A percentile compares a stretch with the other conserved stretches of the same genome.
phyloP scores from a whole-genome alignment of 352 stramenopile genomes.

The Pythium coloratum region DNA sequence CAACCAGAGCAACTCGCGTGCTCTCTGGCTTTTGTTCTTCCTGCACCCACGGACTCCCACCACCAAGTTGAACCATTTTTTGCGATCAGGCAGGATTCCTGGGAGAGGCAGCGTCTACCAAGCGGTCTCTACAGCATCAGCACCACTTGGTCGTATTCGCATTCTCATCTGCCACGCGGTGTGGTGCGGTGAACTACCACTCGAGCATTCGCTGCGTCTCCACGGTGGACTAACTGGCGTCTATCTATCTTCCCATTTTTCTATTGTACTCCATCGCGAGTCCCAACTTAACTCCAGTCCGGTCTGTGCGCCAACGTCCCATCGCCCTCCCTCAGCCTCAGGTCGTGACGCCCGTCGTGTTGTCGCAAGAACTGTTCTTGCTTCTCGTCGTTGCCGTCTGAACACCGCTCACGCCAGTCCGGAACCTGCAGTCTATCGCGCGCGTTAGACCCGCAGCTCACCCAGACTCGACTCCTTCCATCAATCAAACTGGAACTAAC shows the following conservation, averaged over 20 bases:
- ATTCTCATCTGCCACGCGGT: background rate
- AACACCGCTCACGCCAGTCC: constrained; percentile 12
- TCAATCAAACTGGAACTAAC: constrained; percentile 20
- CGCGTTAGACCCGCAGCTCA: background rate
- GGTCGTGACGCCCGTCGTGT: background rate
- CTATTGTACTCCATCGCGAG: constrained; percentile 1
- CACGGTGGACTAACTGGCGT: background rate
- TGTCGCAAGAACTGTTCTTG: constrained; percentile 1
- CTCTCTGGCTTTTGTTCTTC: constrained; percentile 21
- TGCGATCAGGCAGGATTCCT: constrained; percentile 1
- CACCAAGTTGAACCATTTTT: constrained; percentile 11
- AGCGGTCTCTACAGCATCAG: background rate
- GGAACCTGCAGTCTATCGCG: constrained; percentile 20
- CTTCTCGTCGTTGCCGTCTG: background rate
- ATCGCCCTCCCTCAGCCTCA: background rate
- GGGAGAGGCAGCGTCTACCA: constrained; percentile 9
- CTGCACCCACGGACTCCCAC: background rate
- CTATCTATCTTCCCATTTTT: background rate
- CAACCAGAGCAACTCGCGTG: constrained; percentile 1
- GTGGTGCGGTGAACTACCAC: background rate
- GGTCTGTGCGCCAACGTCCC: background rate
- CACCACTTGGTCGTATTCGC: background rate
- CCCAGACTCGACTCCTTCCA: background rate
- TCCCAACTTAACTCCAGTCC: constrained; percentile 2
- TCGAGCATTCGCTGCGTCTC: background rate